These are phyloP conservation scores for Pichia sp. DNA, from an alignment of 1,139 yeast species.

Conservation along the genomic window DNA sequence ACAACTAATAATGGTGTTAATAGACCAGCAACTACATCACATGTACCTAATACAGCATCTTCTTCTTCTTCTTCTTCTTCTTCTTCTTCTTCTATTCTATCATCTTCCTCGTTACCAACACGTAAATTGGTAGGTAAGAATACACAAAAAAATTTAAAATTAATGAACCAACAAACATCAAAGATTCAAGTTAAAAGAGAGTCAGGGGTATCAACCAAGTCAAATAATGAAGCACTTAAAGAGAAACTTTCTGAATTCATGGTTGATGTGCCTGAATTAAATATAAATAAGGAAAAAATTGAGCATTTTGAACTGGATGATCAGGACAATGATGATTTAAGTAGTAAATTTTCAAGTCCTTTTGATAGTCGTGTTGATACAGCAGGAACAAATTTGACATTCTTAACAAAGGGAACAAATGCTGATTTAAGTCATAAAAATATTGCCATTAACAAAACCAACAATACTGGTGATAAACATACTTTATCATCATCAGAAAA, in stretches of 20 bases:
- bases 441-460: too few relatives aligned
- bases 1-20: neutral
- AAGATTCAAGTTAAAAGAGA: slow-evolving; percentile 1
- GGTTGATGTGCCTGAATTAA: slow-evolving; percentile 10
- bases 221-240: neutral
- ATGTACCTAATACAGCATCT: neutral
- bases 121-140: neutral
- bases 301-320: neutral
- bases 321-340: slow-evolving; percentile 1
- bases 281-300: neutral
- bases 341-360: slow-evolving; percentile 12
- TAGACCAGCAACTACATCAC: neutral
- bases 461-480: neutral
- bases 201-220: neutral
- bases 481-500: neutral
- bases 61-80: neutral
- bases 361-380: slow-evolving; percentile 11
- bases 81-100: neutral
- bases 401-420: slow-evolving; percentile 4
- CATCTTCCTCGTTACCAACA: neutral
- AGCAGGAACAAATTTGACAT: slow-evolving; percentile 13
- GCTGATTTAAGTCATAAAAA: neutral
- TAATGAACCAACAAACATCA: neutral
- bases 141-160: neutral
- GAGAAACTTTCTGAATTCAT: slow-evolving; percentile 5